Percentiles rank a stretch among this genome's conserved stretches.
phyloP scores from a whole-genome alignment of 108 stramenopile species.

The Fistulifera solaris region DNA sequence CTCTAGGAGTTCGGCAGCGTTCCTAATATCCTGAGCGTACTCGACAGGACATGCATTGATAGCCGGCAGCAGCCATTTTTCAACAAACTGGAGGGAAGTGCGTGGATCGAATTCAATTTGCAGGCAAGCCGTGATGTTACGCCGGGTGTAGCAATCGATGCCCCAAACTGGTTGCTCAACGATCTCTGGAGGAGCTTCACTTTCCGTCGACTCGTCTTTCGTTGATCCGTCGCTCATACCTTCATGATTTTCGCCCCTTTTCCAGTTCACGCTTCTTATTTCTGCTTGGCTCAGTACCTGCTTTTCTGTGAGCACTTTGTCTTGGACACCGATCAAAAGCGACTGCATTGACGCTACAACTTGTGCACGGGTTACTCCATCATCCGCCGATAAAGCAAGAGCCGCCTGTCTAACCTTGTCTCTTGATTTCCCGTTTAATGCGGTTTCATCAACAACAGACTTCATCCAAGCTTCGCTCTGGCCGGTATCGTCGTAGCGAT shows the following conservation, averaged over 20 bases:
- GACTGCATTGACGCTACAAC: slow-evolving; percentile 54
- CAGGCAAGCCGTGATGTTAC: slow-evolving; percentile 58
- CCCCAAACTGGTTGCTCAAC: slow-evolving; percentile 87
- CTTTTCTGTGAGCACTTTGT: slow-evolving; percentile 72
- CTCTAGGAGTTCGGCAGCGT: slow-evolving; percentile 57
- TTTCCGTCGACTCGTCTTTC: neutral
- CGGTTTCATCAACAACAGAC: slow-evolving; percentile 48
- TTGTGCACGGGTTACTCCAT: slow-evolving; percentile 79
- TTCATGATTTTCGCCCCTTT: neutral
- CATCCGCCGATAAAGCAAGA: slow-evolving; percentile 57
- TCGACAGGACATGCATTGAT: slow-evolving; percentile 80
- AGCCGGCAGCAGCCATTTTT: slow-evolving; percentile 80
- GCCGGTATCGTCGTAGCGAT: slow-evolving; percentile 72
- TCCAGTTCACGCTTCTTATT: slow-evolving; percentile 68
- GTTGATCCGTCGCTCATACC: neutral
- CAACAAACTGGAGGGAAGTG: slow-evolving; percentile 55
- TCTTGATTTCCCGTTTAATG: slow-evolving; percentile 14
- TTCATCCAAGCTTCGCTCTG: slow-evolving; percentile 89
- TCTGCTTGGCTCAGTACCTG: slow-evolving; percentile 66
- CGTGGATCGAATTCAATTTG: slow-evolving; percentile 52
- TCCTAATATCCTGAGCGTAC: slow-evolving; percentile 62
- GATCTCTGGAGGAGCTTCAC: slow-evolving; percentile 32
- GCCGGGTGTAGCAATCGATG: slow-evolving; percentile 79
- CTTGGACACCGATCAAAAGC: slow-evolving; percentile 68
- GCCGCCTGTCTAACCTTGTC: slow-evolving; percentile 43